Evolutionary conservation across 768 basidiomycete genomes (phyloP).

Genomic region (Pholiota microspora): DNA sequence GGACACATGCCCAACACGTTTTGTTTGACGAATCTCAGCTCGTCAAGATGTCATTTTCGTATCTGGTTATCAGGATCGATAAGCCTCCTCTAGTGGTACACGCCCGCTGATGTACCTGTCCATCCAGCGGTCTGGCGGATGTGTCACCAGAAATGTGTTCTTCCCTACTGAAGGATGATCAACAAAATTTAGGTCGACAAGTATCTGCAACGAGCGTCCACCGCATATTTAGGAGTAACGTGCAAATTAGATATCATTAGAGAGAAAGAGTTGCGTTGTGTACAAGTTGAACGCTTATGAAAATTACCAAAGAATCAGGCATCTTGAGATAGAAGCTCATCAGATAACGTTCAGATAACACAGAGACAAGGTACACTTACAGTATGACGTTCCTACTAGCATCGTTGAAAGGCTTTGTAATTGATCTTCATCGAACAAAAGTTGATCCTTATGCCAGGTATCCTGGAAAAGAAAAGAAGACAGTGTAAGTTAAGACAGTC

Average conservation of each 20-base stretch:
- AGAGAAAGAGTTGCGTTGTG: not conserved
- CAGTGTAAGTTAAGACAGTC: conserved; percentile 4
- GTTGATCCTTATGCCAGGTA: conserved; percentile 90
- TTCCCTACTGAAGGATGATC: not conserved
- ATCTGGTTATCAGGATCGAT: not conserved
- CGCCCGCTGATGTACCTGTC: not conserved
- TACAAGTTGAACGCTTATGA: not conserved
- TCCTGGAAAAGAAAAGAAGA: conserved; percentile 48
- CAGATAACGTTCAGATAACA: not conserved
- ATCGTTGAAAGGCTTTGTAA: conserved; percentile 83
- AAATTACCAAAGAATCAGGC: conserved; percentile 14
- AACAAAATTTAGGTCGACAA: not conserved
- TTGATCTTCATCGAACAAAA: conserved; percentile 86
- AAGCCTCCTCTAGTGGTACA: not conserved
- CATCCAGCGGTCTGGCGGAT: not conserved
- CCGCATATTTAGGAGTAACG: not conserved
- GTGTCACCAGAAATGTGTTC: not conserved
- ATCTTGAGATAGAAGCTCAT: conserved; percentile 7
- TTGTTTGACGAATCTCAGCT: not conserved
- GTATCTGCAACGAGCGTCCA: no score
- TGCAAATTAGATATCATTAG: not conserved
- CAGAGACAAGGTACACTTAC: conserved; percentile 39
- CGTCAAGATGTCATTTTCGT: not conserved
- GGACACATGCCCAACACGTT: not conserved
- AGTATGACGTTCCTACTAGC: conserved; percentile 88